Evolutionary conservation across 176 grass and related monocot genomes (phyloP).

Genomic region (Eragrostis curvula): DNA sequence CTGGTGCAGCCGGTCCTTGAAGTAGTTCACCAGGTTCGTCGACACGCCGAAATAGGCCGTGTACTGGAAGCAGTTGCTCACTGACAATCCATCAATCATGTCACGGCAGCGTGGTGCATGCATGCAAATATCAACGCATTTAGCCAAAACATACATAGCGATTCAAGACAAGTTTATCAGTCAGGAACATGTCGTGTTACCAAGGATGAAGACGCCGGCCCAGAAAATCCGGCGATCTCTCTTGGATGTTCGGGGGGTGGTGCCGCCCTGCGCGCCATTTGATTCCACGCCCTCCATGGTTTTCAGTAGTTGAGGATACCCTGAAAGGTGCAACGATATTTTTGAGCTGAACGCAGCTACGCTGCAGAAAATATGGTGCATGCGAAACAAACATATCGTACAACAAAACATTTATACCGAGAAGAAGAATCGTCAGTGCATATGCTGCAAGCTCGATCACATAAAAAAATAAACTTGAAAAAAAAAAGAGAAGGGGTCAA

Average conservation of each 20-base stretch:
- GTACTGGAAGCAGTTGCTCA: constrained; percentile 38
- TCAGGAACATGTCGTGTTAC: neutral
- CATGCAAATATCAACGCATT: neutral
- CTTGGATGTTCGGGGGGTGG: constrained; percentile 25
- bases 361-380: neutral
- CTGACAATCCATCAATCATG: neutral
- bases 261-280: constrained; percentile 9
- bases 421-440: neutral
- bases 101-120: too few relatives aligned
- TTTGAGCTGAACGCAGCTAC: neutral
- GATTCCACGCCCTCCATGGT: constrained; percentile 51
- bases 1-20: constrained; percentile 46
- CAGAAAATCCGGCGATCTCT: constrained; percentile 33
- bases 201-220: constrained; percentile 45
- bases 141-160: neutral
- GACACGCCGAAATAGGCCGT: constrained; percentile 43
- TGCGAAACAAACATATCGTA: neutral
- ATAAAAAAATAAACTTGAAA: neutral
- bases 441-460: neutral
- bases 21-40: constrained; percentile 67
- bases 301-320: neutral
- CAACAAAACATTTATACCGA: neutral
- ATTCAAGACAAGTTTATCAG: too few relatives aligned
- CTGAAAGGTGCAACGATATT: neutral
- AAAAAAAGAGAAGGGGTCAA: neutral